Conservation (phyloP, 2,329 filamentous ascomycete genomes). For the Clonostachys solani region DNA sequence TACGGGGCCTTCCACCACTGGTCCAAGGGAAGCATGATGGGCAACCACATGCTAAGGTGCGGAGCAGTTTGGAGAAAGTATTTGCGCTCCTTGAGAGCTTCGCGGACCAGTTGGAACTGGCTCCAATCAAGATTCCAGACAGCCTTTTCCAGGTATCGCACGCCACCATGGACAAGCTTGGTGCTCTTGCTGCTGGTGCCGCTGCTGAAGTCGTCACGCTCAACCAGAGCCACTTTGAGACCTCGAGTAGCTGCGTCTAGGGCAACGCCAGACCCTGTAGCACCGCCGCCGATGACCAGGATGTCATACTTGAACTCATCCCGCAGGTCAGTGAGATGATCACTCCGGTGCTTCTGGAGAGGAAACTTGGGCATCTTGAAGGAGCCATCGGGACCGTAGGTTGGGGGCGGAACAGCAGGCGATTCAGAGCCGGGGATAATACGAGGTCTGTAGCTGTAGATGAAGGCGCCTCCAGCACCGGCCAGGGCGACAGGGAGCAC, state of each 20-base stretch:
- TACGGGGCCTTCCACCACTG: slow-evolving; percentile 77
- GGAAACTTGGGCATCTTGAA: slow-evolving; percentile 66
- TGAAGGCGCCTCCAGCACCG: slow-evolving; percentile 37
- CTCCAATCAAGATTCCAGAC: slow-evolving; percentile 72
- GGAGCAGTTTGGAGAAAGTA: slow-evolving; percentile 73
- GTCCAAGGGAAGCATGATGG: slow-evolving; percentile 72
- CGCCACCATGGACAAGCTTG: slow-evolving; percentile 73
- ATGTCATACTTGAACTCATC: slow-evolving; percentile 58
- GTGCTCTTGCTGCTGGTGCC: slow-evolving; percentile 74
- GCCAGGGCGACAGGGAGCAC: slow-evolving; percentile 35
- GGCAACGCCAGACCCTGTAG: slow-evolving; percentile 67
- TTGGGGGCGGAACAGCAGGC: slow-evolving; percentile 65
- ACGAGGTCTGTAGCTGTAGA: slow-evolving; percentile 60
- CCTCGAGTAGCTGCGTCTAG: slow-evolving; percentile 69
- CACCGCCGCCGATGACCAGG: slow-evolving; percentile 66
- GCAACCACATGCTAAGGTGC: slow-evolving; percentile 69
- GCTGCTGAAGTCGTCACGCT: slow-evolving; percentile 69
- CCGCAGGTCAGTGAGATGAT: slow-evolving; percentile 60
- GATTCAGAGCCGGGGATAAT: slow-evolving; percentile 68
- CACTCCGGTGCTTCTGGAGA: slow-evolving; percentile 53
- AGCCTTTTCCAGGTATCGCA: slow-evolving; percentile 71
- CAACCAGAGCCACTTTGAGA: slow-evolving; percentile 66
- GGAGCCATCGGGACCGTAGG: slow-evolving; percentile 62
- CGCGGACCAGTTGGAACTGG: slow-evolving; percentile 67
- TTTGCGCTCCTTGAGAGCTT: slow-evolving; percentile 69